A percentile compares a stretch with the other conserved stretches of the same genome.
These are phyloP conservation scores for Pichia occidentalis DNA, from an alignment of 805 yeast genomes.

Conservation along the genomic window DNA sequence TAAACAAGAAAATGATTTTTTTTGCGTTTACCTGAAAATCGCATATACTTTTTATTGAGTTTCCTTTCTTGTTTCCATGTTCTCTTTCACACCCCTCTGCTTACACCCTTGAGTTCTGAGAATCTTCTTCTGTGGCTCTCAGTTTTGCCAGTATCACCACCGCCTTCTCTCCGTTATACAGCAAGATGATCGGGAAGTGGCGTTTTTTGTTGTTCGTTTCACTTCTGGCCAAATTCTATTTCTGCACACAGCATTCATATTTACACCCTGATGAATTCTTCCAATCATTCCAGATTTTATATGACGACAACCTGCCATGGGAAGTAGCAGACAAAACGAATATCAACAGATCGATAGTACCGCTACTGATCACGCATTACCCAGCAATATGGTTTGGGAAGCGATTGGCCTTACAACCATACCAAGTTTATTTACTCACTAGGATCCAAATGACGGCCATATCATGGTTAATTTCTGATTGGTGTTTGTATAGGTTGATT, in stretches of 20 bases:
- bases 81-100: too few species aligned
- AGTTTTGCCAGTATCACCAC: too few species aligned
- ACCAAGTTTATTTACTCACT: constrained; percentile 44
- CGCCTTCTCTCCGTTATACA: too few species aligned
- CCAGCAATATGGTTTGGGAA: constrained; percentile 46
- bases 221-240: constrained; percentile 44
- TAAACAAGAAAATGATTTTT: too few species aligned
- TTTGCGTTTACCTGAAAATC: too few species aligned
- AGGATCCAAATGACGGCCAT: constrained; percentile 39
- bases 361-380: constrained; percentile 62
- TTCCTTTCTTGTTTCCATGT: too few species aligned
- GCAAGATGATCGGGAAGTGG: too few species aligned
- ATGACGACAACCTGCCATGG: constrained; percentile 65
- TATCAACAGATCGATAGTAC: constrained; percentile 68
- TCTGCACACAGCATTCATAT: constrained; percentile 70
- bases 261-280: constrained; percentile 98
- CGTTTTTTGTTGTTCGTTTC: constrained; percentile 37
- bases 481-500: constrained; percentile 26
- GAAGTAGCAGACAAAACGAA: constrained; percentile 48
- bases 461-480: constrained; percentile 30
- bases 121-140: too few species aligned
- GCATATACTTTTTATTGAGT: too few species aligned
- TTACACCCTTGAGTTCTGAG: too few species aligned
- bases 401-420: constrained; percentile 34
- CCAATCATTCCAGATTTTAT: constrained; percentile 77